Conservation (phyloP, 1,284 basidiomycete genomes). For the Peniophora sp. region DNA sequence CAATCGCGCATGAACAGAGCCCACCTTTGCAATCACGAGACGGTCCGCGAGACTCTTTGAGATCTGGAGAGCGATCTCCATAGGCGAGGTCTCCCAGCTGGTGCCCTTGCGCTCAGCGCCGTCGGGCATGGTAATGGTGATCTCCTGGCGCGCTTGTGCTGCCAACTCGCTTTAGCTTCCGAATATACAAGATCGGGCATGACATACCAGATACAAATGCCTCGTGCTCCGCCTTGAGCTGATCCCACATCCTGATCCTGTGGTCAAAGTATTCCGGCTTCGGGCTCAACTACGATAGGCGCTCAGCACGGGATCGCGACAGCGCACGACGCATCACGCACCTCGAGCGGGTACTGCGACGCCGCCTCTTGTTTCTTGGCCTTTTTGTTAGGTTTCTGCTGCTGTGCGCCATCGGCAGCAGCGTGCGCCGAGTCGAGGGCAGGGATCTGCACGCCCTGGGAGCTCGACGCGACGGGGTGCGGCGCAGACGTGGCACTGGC, state of each 20-base stretch:
- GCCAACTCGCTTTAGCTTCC: not conserved
- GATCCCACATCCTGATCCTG: constrained; percentile 86
- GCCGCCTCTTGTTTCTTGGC: constrained; percentile 37
- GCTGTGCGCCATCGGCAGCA: constrained; percentile 10
- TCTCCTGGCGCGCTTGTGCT: constrained; percentile 84
- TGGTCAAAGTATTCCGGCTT: constrained; percentile 88
- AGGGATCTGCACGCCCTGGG: constrained; percentile 26
- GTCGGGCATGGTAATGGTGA: constrained; percentile 83
- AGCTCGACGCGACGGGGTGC: constrained; percentile 28
- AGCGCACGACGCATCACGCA: constrained; percentile 20
- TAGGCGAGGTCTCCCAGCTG: constrained; percentile 95
- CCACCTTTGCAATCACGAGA: constrained; percentile 88
- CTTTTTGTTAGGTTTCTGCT: constrained; percentile 43
- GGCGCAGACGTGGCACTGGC: not conserved
- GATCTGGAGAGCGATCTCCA: constrained; percentile 85
- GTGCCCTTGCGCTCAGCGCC: constrained; percentile 78
- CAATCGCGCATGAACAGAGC: constrained; percentile 8
- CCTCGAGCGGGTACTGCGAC: constrained; percentile 56
- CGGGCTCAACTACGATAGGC: constrained; percentile 41
- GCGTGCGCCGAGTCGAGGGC: constrained; percentile 24
- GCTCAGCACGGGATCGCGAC: not conserved
- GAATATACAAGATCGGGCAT: not conserved
- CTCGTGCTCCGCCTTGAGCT: constrained; percentile 83
- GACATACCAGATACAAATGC: constrained; percentile 66
- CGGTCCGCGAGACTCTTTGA: constrained; percentile 86